Conservation (phyloP, 805 yeast species). For the Pichia eremophila region DNA sequence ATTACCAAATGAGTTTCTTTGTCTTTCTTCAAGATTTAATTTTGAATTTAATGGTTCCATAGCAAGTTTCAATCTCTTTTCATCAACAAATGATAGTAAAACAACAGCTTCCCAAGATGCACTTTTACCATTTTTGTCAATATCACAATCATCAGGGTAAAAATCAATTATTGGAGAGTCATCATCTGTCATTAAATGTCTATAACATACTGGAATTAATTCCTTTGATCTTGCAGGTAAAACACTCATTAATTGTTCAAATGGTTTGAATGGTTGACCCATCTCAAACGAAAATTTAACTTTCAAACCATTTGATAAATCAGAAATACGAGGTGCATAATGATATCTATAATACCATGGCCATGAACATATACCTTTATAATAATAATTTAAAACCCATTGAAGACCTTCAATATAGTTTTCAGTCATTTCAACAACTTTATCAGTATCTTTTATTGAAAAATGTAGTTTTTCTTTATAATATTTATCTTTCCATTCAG, state of each 20-base stretch:
- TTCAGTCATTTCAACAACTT: slow-evolving; percentile 54
- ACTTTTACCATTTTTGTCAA: slow-evolving; percentile 90
- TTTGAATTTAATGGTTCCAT: slow-evolving; percentile 56
- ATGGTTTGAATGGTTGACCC: slow-evolving; percentile 82
- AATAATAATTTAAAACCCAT: slow-evolving; percentile 92
- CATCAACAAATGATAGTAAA: slow-evolving; percentile 84
- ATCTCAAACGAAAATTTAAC: slow-evolving; percentile 51
- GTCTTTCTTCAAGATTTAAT: slow-evolving; percentile 59
- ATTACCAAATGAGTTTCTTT: slow-evolving; percentile 66
- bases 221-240: slow-evolving; percentile 83
- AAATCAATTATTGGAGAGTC: slow-evolving; percentile 82
- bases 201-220: slow-evolving; percentile 68
- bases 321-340: slow-evolving; percentile 92
- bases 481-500: slow-evolving; percentile 77
- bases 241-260: slow-evolving; percentile 95
- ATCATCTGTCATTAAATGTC: slow-evolving; percentile 78
- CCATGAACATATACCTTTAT: slow-evolving; percentile 90
- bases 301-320: slow-evolving; percentile 63
- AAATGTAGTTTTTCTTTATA: slow-evolving; percentile 75
- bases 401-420: slow-evolving; percentile 92
- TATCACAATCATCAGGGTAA: slow-evolving; percentile 79
- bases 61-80: slow-evolving; percentile 59
- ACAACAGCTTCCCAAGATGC: slow-evolving; percentile 98
- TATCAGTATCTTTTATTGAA: slow-evolving; percentile 48
- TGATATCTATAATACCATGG: slow-evolving; percentile 88